phyloP scores from a whole-genome alignment of 257 asterid species.

The Salvia miltiorrhiza region DNA sequence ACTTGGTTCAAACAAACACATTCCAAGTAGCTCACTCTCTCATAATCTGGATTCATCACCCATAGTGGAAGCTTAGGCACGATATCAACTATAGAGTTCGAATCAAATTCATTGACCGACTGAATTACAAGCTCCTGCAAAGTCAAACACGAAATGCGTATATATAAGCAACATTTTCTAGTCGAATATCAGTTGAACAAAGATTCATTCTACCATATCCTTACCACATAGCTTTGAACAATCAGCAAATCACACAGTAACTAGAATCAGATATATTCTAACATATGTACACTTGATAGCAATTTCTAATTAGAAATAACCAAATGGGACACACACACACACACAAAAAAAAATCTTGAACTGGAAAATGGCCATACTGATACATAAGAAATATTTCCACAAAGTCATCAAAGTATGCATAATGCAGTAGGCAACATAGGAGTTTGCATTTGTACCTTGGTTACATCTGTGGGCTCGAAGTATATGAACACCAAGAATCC shows the following conservation, averaged over 20 bases:
- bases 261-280: no score
- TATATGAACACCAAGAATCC: conserved; percentile 61
- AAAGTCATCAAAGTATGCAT: not conserved
- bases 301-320: no score
- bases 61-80: conserved; percentile 66
- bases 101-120: conserved; percentile 34
- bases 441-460: conserved; percentile 44
- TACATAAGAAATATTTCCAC: no score
- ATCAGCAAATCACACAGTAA: not conserved
- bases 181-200: not conserved
- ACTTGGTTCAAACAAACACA: not conserved
- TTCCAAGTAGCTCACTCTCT: conserved; percentile 44
- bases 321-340: not conserved
- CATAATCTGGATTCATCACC: conserved; percentile 84
- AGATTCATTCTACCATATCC: not conserved
- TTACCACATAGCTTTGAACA: not conserved
- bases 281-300: no score
- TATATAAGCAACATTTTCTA: not conserved
- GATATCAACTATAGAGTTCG: conserved; percentile 43
- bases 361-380: no score
- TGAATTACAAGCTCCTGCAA: conserved; percentile 39
- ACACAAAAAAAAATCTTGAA: not conserved
- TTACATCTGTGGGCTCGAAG: conserved; percentile 36
- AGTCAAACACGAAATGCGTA: not conserved
- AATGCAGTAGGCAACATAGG: not conserved